Percentiles rank a stretch among this genome's conserved stretches.
These are phyloP conservation scores for Rhexocercosporidium sp. DNA, from an alignment of 2,329 filamentous ascomycete genomes.

Conservation along the genomic window DNA sequence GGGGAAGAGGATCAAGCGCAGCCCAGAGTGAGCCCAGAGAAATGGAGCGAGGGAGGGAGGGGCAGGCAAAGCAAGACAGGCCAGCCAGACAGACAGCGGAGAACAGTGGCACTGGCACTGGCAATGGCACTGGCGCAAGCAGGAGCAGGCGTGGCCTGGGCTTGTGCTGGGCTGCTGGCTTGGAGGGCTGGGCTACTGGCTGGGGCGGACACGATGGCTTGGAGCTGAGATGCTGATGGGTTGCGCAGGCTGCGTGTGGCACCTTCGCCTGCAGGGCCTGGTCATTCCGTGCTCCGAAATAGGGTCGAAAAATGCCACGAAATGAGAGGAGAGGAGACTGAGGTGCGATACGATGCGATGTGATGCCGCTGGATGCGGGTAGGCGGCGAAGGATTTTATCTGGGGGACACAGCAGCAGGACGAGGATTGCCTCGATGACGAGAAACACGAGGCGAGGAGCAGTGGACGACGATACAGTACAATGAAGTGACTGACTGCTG, in stretches of 20 bases:
- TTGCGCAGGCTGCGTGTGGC: constrained; percentile 6
- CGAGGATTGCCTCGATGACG: neutral
- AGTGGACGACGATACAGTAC: constrained; percentile 1
- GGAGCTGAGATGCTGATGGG: constrained; percentile 9
- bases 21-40: neutral
- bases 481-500: neutral
- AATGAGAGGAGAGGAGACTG: too few species aligned
- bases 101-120: neutral
- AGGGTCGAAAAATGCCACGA: constrained; percentile 2
- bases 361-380: constrained; percentile 3
- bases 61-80: neutral
- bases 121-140: too few species aligned
- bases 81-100: neutral
- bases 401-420: constrained; percentile 6
- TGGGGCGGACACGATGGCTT: neutral
- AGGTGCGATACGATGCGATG: too few species aligned
- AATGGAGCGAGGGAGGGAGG: neutral
- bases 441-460: constrained; percentile 2
- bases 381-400: constrained; percentile 8
- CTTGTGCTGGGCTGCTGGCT: too few species aligned
- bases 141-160: too few species aligned
- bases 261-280: constrained; percentile 2
- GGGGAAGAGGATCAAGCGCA: constrained; percentile 9
- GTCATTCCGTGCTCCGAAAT: constrained; percentile 4
- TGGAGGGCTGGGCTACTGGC: constrained; percentile 2